Percentiles rank a stretch among this genome's conserved stretches.
Conservation (phyloP, 345 rosid genomes). For the Sisymbrium irio region DNA sequence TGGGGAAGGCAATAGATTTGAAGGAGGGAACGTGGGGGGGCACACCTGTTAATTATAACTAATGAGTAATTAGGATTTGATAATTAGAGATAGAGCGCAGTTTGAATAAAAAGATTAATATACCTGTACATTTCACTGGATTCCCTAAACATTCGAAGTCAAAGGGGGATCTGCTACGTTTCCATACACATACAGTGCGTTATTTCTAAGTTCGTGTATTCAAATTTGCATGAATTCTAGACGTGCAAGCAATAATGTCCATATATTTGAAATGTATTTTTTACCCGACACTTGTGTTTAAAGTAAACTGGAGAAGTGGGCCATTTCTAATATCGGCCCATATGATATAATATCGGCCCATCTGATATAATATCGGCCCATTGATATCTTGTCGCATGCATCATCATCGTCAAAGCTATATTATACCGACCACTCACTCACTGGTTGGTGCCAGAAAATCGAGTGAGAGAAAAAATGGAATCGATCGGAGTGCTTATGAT, state of each 20-base stretch:
- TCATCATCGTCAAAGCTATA: too few relatives aligned
- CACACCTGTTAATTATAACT: constrained; percentile 10
- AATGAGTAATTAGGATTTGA: constrained; percentile 15
- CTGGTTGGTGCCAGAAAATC: too few relatives aligned
- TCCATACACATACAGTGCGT: neutral
- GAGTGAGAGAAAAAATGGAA: too few relatives aligned
- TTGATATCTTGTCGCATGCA: too few relatives aligned
- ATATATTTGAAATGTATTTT: neutral
- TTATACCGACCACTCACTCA: too few relatives aligned
- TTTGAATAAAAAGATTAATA: neutral
- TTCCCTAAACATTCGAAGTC: constrained; percentile 8
- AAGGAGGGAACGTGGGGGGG: constrained; percentile 15
- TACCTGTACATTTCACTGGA: neutral
- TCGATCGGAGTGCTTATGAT: constrained; percentile 72
- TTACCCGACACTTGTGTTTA: neutral
- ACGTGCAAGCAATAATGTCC: constrained; percentile 23
- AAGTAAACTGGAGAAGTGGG: neutral
- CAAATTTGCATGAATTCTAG: neutral
- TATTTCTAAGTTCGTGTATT: neutral
- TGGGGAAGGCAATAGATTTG: neutral
- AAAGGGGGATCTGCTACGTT: neutral
- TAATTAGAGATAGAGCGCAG: neutral
- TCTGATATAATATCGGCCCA: constrained; percentile 11
- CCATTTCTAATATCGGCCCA: neutral
- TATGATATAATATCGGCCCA: too few relatives aligned